Evolutionary conservation across 2,329 filamentous ascomycete genomes (phyloP).

Genomic region (Colletotrichum agaves): DNA sequence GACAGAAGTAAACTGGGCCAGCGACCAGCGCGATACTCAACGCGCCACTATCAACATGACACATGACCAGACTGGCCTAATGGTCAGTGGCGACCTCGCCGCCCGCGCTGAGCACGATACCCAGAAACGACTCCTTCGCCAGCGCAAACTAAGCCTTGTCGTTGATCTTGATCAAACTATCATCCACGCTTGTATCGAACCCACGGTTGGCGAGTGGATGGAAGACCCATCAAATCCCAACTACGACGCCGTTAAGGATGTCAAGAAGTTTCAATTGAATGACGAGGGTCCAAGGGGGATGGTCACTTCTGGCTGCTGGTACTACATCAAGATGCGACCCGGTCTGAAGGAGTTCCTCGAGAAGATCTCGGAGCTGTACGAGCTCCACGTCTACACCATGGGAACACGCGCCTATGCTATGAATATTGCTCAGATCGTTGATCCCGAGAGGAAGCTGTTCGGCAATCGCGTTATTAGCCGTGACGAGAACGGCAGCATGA

Average conservation of each 20-base stretch:
- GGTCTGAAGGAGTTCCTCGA: constrained; percentile 84
- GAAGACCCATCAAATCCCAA: constrained; percentile 89
- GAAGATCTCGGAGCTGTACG: constrained; percentile 82
- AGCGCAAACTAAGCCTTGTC: constrained; percentile 89
- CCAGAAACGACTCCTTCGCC: constrained; percentile 82
- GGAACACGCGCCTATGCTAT: constrained; percentile 96
- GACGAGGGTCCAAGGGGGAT: constrained; percentile 82
- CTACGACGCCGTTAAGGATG: constrained; percentile 88
- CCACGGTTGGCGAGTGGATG: constrained; percentile 96
- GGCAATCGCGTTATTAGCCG: constrained; percentile 95
- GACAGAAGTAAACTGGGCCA: constrained; percentile 89
- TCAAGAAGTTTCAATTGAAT: constrained; percentile 86
- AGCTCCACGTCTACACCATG: constrained; percentile 99
- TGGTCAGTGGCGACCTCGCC: constrained; percentile 85
- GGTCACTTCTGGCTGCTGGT: constrained; percentile 78
- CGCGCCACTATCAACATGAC: constrained; percentile 95
- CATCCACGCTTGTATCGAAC: constrained; percentile 97
- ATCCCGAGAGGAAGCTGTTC: constrained; percentile 89
- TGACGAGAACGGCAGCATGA: constrained; percentile 95
- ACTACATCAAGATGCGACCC: constrained; percentile 98
- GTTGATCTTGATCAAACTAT: constrained; percentile 99
- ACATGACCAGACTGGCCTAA: constrained; percentile 88
- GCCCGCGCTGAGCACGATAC: constrained; percentile 85
- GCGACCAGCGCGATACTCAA: constrained; percentile 79
- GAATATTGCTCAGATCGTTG: constrained; percentile 91